Base-by-base conservation (phyloP, 768 basidiomycete species). In the Xerocomellus chrysenteron region DNA sequence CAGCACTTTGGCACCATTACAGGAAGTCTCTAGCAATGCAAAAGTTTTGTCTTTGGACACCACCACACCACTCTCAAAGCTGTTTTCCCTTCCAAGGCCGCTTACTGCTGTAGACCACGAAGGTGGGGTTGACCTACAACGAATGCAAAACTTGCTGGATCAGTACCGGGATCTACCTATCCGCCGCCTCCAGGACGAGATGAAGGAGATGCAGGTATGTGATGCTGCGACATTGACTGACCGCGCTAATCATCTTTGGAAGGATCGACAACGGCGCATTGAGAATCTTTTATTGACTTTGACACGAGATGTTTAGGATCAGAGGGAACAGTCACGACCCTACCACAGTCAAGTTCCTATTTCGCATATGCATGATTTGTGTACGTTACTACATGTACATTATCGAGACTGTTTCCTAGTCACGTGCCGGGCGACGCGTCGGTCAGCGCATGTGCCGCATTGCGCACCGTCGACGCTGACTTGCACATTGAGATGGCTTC, bases 201-300 rank as follows among this genome's bases (percentile, higher is more conserved):
- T 94, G 82, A 90, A 85, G 67, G 91, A 92, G 66, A 70, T 92
- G 30, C 88, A 89, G 80, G 88, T 88, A 44, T 47, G 78, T 70
- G 21, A 47, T 41, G 26, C 24, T 55, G 4, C 19, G 6, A 5
- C 13, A 33, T 44, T 35, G 11, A 47, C 47, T 16, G 16, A 45
- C 46, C 26, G n/a, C 37, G n/a, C 35, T 62, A 14, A 59, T 49
- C 12, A 19, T 46, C 14, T 30, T 50, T 57, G 30, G 13, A 58
- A 87, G 84, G 83, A 89, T 54, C 85, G 87, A 45, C 90, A 92
- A 73, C 83, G 84, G 17, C 81, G 90, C 37, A 92, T 92, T 58
- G 90, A 92, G 70, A 81, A 80, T 49, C 73, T 92, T 42, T 62
- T 92, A 41, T 67, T 90, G 50, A 81, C 81, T 72, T 76, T 92